Percentiles rank a stretch among this genome's conserved stretches.
phyloP scores from a whole-genome alignment of 352 stramenopile genomes.

The Pythium sp. region DNA sequence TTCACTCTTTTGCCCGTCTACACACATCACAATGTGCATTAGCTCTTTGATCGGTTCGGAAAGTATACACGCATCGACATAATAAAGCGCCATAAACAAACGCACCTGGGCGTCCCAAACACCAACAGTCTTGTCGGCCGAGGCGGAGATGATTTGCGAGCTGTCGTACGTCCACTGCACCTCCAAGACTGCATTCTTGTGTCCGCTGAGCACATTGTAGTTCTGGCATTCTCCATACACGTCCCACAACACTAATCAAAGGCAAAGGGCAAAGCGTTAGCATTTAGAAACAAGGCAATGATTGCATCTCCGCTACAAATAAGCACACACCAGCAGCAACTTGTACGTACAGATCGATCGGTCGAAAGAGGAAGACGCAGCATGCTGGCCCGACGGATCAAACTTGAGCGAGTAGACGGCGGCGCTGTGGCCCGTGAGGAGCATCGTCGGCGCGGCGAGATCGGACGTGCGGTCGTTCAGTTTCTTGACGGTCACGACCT shows the following conservation, averaged over 20 bases:
- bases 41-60: background rate
- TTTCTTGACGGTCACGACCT: conserved; percentile 52
- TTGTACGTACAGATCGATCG: conserved; percentile 48
- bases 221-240: conserved; percentile 90
- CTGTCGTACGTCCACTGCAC: conserved; percentile 91
- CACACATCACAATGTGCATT: conserved; percentile 24
- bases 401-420: conserved; percentile 82
- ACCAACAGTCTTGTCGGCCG: conserved; percentile 91
- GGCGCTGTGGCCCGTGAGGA: conserved; percentile 73
- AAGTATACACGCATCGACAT: background rate
- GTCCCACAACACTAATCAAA: conserved; percentile 81
- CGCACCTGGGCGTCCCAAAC: conserved; percentile 72
- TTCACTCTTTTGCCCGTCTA: conserved; percentile 82
- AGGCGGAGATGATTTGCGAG: conserved; percentile 84
- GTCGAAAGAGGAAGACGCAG: conserved; percentile 72
- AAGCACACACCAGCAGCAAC: background rate
- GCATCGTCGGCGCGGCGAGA: conserved; percentile 70
- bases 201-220: conserved; percentile 91
- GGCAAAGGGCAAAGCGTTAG: background rate
- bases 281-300: background rate
- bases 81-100: background rate
- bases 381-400: conserved; percentile 64
- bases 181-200: conserved; percentile 96
- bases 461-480: conserved; percentile 62
- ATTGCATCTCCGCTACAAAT: background rate